These are phyloP conservation scores for Chamaecyparis obtusa DNA, from an alignment of 75 land plant species.

Conservation along the genomic window DNA sequence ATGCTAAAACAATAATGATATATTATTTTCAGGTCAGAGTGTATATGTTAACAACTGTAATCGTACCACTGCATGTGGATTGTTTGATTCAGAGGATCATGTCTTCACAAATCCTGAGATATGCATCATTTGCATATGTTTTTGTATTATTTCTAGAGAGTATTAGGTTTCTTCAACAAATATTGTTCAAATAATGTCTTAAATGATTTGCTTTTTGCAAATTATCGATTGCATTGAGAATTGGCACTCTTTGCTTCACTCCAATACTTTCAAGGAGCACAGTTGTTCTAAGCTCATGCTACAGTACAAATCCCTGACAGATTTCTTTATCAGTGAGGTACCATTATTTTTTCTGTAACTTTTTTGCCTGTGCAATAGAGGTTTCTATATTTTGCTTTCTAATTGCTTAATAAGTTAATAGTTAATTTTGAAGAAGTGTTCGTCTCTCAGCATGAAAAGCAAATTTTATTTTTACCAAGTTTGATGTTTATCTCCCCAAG, in stretches of 20 bases:
- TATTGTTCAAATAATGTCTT: background rate
- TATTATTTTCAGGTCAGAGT: background rate
- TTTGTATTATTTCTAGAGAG: background rate
- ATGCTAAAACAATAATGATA: background rate
- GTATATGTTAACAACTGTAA: background rate
- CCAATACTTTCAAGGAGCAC: background rate
- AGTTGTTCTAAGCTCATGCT: background rate
- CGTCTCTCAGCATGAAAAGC: background rate
- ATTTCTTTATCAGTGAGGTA: background rate
- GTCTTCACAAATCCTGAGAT: background rate
- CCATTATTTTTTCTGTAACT: background rate
- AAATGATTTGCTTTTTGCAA: slow-evolving; percentile 6
- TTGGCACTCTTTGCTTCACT: background rate
- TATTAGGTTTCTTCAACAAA: background rate
- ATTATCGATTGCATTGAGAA: background rate
- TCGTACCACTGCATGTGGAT: background rate
- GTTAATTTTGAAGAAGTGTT: background rate
- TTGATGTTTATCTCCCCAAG: background rate
- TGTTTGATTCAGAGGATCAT: background rate
- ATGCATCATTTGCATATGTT: background rate
- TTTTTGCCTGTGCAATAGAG: background rate
- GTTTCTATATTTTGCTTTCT: background rate
- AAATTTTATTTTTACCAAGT: background rate
- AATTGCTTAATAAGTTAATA: background rate
- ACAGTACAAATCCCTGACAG: background rate